Base-by-base conservation (phyloP, 768 basidiomycete species). In the Boletus sp. region DNA sequence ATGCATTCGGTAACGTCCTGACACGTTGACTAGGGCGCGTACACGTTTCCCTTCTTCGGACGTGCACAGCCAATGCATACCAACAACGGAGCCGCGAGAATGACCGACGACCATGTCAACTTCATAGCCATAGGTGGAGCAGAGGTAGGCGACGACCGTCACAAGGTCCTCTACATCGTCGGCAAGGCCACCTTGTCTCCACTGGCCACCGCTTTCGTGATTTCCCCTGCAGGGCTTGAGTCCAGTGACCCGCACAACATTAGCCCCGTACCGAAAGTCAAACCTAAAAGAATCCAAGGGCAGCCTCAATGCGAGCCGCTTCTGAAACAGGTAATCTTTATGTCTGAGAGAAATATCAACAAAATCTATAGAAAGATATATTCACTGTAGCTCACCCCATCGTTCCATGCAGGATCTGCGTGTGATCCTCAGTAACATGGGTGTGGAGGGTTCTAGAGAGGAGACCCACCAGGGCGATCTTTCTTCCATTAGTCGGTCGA, bases 261-360 rank as follows among this genome's bases (percentile, higher is more conserved):
- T 23, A 40, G 29, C 13, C 4, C 37, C 81, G 52, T 63, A 90
- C 88, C 89, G 82, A 72, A 93, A 93, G 68, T 93, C 90, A 63
- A 93, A 91, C 32, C 90, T 80, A 67, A 93, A 91, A 3, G 89
- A 91, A 68, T 93, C 90, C 23, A 88, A 63, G 0, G 88, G 85
- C 14, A 91, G 69, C 35, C 74, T 76, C 37, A 70, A 66, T 3
- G 87, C 88, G 19, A 93, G 81, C 14, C 79, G 81, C 64, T 84
- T 85, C 69, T 88, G 86, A 74, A 87, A 91, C 45, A 93, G 68
- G 71, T 93, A 93, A 66, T 93, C 86, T 62, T 91, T 91, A 70
- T 93, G 90, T 63, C 90, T 92, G 69, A 45, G 63, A 45, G 15
- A 42, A 45, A 30, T 27, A 23, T 59, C 17, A 39, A 9, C 11